phyloP scores from a whole-genome alignment of 257 asterid genomes.

The Lycium barbarum region DNA sequence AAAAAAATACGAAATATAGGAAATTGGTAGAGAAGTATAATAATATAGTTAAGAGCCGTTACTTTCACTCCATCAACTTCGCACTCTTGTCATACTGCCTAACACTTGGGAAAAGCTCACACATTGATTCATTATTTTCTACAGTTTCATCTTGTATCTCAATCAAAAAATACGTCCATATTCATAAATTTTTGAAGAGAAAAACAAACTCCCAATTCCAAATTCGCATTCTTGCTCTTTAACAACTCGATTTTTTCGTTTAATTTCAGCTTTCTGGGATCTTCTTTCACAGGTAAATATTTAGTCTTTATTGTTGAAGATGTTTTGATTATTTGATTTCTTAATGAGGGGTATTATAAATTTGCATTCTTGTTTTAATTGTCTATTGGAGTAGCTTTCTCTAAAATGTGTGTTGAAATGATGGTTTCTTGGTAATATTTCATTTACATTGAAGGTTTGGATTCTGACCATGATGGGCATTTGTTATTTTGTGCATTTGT shows the following conservation, averaged over 20 bases:
- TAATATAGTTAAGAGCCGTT: too few species aligned
- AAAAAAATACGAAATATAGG: too few species aligned
- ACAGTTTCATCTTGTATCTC: neutral
- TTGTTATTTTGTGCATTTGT: neutral
- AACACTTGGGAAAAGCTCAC: neutral
- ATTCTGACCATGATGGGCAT: neutral
- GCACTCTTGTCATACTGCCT: neutral
- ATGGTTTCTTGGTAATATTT: neutral
- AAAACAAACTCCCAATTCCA: neutral
- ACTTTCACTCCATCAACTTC: too few species aligned
- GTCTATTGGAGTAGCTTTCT: neutral
- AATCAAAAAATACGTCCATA: too few species aligned
- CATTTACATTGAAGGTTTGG: neutral
- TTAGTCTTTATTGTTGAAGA: too few species aligned
- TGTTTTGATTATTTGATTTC: neutral
- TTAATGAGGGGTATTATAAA: neutral
- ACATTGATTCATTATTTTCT: neutral
- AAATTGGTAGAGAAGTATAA: too few species aligned
- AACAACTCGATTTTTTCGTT: neutral
- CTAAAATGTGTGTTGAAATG: neutral
- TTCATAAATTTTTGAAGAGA: neutral
- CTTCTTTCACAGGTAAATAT: neutral
- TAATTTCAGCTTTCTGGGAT: neutral
- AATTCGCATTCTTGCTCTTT: neutral
- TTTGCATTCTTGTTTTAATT: neutral